Conservation (phyloP, 257 asterid genomes). For the Plantago major region DNA sequence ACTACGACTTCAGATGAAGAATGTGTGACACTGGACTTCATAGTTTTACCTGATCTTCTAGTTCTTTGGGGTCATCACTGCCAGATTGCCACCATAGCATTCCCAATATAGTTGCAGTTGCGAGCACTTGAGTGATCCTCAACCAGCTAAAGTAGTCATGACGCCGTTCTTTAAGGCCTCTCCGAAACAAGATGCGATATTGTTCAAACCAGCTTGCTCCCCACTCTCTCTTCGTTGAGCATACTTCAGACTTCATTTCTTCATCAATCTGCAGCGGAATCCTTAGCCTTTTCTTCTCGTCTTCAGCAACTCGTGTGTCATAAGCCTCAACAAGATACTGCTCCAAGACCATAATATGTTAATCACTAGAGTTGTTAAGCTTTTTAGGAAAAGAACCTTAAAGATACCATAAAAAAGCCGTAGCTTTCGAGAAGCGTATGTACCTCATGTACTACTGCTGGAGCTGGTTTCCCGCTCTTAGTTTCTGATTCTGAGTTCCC, state of each 20-base stretch:
- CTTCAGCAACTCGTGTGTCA: constrained; percentile 46
- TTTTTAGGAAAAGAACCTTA: not conserved
- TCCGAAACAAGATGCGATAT: constrained; percentile 38
- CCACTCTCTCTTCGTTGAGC: constrained; percentile 43
- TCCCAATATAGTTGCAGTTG: constrained; percentile 49
- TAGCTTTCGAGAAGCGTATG: not conserved
- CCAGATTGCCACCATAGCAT: constrained; percentile 68
- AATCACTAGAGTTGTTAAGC: not conserved
- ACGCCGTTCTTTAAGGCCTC: constrained; percentile 60
- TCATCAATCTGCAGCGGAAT: constrained; percentile 38
- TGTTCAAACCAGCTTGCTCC: constrained; percentile 63
- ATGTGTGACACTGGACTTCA: not conserved
- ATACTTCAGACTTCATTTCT: constrained; percentile 33
- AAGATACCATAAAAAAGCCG: not conserved
- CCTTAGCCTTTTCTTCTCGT: constrained; percentile 36
- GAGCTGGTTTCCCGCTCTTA: constrained; percentile 37
- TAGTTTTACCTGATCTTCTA: constrained; percentile 48
- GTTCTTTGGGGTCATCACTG: constrained; percentile 27
- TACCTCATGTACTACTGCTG: constrained; percentile 44
- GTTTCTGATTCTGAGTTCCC: constrained; percentile 37
- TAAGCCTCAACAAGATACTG: constrained; percentile 62
- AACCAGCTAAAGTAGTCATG: constrained; percentile 63
- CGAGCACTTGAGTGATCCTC: constrained; percentile 58
- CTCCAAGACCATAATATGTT: constrained; percentile 12
- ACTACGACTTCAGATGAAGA: not conserved